Base-by-base conservation (phyloP, 1,139 yeast species). In the Yamadazyma membranifaciens region DNA sequence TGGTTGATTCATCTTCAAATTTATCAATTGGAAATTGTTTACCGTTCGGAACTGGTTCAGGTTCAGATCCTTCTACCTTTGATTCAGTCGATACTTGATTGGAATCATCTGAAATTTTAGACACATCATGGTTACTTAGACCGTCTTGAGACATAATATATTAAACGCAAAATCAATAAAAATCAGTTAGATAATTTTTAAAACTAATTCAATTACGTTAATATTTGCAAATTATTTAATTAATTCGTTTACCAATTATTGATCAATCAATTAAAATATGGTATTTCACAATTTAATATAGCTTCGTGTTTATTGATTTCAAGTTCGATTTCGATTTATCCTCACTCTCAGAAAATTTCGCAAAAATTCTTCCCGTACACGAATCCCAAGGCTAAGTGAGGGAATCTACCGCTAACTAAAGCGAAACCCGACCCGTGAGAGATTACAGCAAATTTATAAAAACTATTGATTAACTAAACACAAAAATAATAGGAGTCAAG, bases 61-160 rank as follows among this genome's bases (percentile, higher is more conserved):
- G 11, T 12, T 40, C 43, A 10, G 34, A 6, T 10, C 31, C 39
- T 26, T 31, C 34, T 17, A 27, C 12, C 6, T 32, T 27, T 20
- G n/a, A 17, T 12, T 32, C 35, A 17, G 13, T 24, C 5, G 26
- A 5, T n/a, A 11, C 22, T 9, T 24, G 29, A 9, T n/a, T 32
- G 3, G 12, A 13, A 4, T 20, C 22, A 22, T 36, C n/a, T 30
- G 34, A 29, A 32, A 27, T 28, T 12, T 35, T 39, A 17, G 44
- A 32, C 31, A 32, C 42, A 33, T 36, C 32, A 15, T 34, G 15
- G 28, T 36, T 33, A 35, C 38, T 39, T 40, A 42, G 40, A 34
- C 30, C 28, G 16, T 42, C 43, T 28, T 35, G 42, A 13, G 42
- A 36, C 45, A 42, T 41, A 38, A 9, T 27, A 14, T 33, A n/a